phyloP scores from a whole-genome alignment of 257 asterid species.

The Ajuga chamaepitys region DNA sequence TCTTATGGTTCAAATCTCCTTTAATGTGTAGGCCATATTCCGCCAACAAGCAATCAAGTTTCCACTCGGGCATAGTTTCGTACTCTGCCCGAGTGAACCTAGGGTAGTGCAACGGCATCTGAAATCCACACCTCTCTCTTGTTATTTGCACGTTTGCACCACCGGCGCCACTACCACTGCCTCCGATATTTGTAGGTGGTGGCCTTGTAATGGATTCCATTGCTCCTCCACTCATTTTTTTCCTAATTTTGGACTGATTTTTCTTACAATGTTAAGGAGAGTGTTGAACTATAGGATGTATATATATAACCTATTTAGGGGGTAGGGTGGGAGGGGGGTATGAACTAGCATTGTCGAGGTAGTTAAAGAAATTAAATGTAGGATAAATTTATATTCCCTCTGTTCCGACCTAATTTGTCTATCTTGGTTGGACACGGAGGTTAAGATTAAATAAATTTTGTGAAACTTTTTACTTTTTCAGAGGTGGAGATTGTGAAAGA shows the following conservation, averaged over 20 bases:
- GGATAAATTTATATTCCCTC: not conserved
- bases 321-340: not conserved
- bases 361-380: constrained; percentile 26
- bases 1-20: constrained; percentile 52
- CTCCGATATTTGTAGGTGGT: constrained; percentile 9
- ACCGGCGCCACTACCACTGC: constrained; percentile 4
- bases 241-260: not conserved
- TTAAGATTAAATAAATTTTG: no score
- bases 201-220: constrained; percentile 38
- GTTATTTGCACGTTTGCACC: constrained; percentile 5
- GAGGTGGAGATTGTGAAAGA: no score
- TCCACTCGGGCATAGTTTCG: constrained; percentile 64
- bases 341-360: constrained; percentile 21
- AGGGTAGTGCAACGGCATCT: constrained; percentile 71
- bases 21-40: constrained; percentile 39
- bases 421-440: no score
- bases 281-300: constrained; percentile 13
- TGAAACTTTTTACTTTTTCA: no score
- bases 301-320: constrained; percentile 24
- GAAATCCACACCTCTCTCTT: constrained; percentile 39
- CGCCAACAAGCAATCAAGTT: constrained; percentile 38
- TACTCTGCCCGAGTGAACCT: constrained; percentile 50
- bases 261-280: not conserved
- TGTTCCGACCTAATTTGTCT: no score
- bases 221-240: constrained; percentile 14